Conservation (phyloP, 768 basidiomycete genomes). For the Rhodotorula toruloides region DNA sequence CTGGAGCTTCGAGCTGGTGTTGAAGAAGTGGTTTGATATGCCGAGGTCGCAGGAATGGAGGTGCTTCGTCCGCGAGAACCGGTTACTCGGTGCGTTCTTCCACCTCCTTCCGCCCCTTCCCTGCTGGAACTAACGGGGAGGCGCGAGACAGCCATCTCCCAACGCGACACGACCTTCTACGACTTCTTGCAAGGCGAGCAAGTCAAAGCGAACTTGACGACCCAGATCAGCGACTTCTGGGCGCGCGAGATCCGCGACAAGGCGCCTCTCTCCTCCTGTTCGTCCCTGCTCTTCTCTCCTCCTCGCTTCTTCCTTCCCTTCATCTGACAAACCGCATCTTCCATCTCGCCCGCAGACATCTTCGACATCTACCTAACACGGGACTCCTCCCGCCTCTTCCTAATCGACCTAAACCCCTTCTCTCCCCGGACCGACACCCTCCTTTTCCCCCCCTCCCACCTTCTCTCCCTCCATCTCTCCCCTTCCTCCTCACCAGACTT, state of each 20-base stretch:
- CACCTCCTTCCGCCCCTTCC: background rate
- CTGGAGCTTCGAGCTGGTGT: constrained; percentile 65
- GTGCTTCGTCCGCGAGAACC: constrained; percentile 75
- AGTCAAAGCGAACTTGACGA: constrained; percentile 56
- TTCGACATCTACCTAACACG: constrained; percentile 85
- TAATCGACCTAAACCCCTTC: constrained; percentile 90
- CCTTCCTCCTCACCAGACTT: background rate
- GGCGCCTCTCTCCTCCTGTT: constrained; percentile 67
- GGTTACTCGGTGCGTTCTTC: constrained; percentile 60
- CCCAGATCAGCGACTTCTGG: constrained; percentile 62
- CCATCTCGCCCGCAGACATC: constrained; percentile 54
- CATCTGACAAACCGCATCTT: background rate
- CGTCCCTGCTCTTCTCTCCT: constrained; percentile 41
- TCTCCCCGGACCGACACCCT: constrained; percentile 78
- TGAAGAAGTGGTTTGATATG: constrained; percentile 84
- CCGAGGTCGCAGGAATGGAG: constrained; percentile 78
- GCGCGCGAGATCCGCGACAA: constrained; percentile 58
- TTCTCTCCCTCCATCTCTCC: constrained; percentile 55
- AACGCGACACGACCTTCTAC: constrained; percentile 83
- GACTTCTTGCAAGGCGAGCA: constrained; percentile 67
- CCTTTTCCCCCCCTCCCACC: constrained; percentile 75
- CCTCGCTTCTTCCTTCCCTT: background rate
- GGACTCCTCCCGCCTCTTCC: constrained; percentile 66
- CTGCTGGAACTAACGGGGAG: background rate
- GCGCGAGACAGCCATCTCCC: constrained; percentile 62